phyloP scores from a whole-genome alignment of 331 rosid species.

The Pyrus hybrid region DNA sequence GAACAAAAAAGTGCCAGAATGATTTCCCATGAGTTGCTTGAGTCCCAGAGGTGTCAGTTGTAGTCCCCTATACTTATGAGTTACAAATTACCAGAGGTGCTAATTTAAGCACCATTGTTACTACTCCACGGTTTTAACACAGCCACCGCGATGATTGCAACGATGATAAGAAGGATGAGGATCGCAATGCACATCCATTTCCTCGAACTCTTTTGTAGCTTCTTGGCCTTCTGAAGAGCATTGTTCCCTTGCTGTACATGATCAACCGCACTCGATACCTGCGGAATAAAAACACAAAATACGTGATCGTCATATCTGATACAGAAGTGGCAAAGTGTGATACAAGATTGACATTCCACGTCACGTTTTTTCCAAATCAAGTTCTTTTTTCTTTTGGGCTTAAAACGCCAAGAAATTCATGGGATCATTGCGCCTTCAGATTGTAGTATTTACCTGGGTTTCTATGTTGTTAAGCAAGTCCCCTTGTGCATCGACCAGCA shows the following conservation, averaged over 20 bases:
- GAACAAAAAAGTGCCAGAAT: not conserved
- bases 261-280: slow-evolving; percentile 94
- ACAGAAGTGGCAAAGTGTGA: not conserved
- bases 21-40: not conserved
- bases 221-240: slow-evolving; percentile 73
- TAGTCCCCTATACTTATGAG: not conserved
- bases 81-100: not conserved
- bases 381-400: not conserved
- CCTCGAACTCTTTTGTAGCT: slow-evolving; percentile 66
- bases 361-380: not conserved
- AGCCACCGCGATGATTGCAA: slow-evolving; percentile 43
- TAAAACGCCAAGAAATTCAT: not conserved
- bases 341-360: not conserved
- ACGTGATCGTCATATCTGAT: not conserved
- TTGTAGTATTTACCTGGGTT: slow-evolving; percentile 52
- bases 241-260: slow-evolving; percentile 86
- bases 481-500: slow-evolving; percentile 92
- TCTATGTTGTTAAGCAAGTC: slow-evolving; percentile 90
- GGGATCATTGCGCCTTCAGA: not conserved
- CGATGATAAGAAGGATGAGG: slow-evolving; percentile 61
- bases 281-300: not conserved
- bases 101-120: slow-evolving; percentile 40
- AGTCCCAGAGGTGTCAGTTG: not conserved
- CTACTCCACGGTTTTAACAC: slow-evolving; percentile 77
- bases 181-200: slow-evolving; percentile 96